These are phyloP conservation scores for Pseudoneurospora amorphoporcata DNA, from an alignment of 495 filamentous ascomycete genomes.

Conservation along the genomic window DNA sequence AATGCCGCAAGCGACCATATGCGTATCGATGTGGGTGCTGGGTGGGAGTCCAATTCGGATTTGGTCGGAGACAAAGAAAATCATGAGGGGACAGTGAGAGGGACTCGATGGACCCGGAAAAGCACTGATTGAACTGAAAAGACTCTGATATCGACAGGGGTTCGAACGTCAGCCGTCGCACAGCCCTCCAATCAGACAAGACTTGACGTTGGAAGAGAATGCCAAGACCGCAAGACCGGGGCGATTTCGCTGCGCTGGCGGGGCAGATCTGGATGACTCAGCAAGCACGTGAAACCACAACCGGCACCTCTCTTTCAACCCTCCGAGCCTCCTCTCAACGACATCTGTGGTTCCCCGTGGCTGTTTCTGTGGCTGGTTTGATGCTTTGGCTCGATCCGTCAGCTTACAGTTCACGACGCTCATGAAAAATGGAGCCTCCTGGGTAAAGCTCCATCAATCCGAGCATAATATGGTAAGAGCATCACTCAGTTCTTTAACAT, in stretches of 20 bases:
- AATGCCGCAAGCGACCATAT: neutral
- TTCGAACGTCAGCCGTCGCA: conserved; percentile 1
- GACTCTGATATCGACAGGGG: conserved; percentile 16
- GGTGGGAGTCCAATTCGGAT: neutral
- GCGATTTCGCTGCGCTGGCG: conserved; percentile 1
- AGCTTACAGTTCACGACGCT: neutral
- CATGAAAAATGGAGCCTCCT: neutral
- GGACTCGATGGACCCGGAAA: neutral
- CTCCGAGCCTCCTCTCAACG: neutral
- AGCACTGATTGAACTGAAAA: neutral
- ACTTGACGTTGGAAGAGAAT: conserved; percentile 13
- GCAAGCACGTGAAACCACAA: conserved; percentile 4
- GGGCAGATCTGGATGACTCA: conserved; percentile 11
- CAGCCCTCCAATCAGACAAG: conserved; percentile 16
- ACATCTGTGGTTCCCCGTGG: conserved; percentile 11
- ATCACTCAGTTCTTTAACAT: neutral
- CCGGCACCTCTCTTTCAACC: conserved; percentile 3
- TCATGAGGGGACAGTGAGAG: neutral
- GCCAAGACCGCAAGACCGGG: conserved; percentile 8
- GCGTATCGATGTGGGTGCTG: neutral
- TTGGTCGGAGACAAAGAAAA: neutral
- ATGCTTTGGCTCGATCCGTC: neutral
- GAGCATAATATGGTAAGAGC: neutral
- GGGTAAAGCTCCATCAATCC: neutral
- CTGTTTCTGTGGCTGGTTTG: neutral